phyloP scores from a whole-genome alignment of 441 rosid genomes.

The Erodium texanum region DNA sequence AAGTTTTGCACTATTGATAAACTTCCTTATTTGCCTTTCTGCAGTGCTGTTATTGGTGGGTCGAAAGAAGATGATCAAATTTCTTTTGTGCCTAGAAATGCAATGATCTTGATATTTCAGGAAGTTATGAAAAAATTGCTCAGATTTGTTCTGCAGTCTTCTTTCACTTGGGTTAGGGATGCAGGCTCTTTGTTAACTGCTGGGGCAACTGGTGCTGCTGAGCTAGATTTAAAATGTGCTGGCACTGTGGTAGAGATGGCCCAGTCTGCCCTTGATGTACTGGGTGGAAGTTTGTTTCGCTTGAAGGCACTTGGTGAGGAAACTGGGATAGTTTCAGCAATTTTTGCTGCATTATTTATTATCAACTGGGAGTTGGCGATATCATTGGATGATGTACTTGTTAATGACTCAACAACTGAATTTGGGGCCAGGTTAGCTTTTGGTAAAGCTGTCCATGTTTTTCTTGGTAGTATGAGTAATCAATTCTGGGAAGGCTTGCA shows the following conservation, averaged over 20 bases:
- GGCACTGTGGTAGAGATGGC: slow-evolving; percentile 33
- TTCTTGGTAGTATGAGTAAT: slow-evolving; percentile 35
- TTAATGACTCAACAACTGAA: slow-evolving; percentile 32
- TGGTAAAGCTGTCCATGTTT: slow-evolving; percentile 33
- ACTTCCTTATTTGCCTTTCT: slow-evolving; percentile 23
- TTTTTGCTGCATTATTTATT: slow-evolving; percentile 52
- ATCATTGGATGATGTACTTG: slow-evolving; percentile 25
- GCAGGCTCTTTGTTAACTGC: slow-evolving; percentile 34
- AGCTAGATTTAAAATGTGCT: slow-evolving; percentile 26
- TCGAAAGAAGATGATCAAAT: slow-evolving; percentile 35
- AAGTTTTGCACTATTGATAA: slow-evolving; percentile 10
- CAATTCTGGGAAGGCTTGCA: slow-evolving; percentile 47
- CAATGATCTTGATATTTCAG: slow-evolving; percentile 40
- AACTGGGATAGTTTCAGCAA: slow-evolving; percentile 40
- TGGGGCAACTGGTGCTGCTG: slow-evolving; percentile 24
- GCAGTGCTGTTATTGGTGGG: slow-evolving; percentile 85
- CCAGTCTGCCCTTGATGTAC: slow-evolving; percentile 58
- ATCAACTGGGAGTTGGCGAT: slow-evolving; percentile 54
- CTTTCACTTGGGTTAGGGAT: slow-evolving; percentile 52
- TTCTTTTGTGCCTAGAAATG: slow-evolving; percentile 50
- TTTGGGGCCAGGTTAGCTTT: slow-evolving; percentile 32
- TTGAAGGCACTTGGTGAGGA: slow-evolving; percentile 48
- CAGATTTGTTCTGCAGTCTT: slow-evolving; percentile 48
- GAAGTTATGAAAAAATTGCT: slow-evolving; percentile 42
- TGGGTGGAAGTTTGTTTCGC: slow-evolving; percentile 55